Percentiles rank a stretch among this genome's conserved stretches.
Evolutionary conservation across 495 filamentous ascomycete species (phyloP).

Genomic region (Penicillium desertorum): DNA sequence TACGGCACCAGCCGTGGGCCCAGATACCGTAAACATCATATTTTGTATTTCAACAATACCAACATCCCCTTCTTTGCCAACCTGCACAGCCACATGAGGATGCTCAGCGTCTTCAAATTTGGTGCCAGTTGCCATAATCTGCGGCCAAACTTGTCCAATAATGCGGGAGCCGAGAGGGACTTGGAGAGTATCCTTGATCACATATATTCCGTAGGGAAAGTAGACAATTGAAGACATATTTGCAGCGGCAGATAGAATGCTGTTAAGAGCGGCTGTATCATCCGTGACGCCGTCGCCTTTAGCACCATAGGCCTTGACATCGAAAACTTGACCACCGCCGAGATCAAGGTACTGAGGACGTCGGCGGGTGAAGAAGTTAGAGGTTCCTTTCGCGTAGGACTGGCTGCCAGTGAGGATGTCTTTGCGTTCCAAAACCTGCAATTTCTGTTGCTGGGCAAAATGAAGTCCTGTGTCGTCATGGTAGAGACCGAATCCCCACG

Average conservation of each 20-base stretch:
- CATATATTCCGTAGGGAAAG: constrained; percentile 81
- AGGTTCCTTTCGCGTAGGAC: too few relatives aligned
- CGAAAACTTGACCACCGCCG: constrained; percentile 63
- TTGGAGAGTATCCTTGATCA: constrained; percentile 71
- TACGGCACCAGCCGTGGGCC: too few relatives aligned
- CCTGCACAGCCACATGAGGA: constrained; percentile 71
- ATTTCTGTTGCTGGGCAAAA: too few relatives aligned
- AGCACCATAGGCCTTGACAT: constrained; percentile 47
- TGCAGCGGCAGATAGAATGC: constrained; percentile 57
- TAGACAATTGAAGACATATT: constrained; percentile 55
- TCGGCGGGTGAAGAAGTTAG: constrained; percentile 26
- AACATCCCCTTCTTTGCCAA: constrained; percentile 69
- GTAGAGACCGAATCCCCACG: too few relatives aligned
- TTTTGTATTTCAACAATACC: constrained; percentile 65
- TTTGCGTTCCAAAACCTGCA: too few relatives aligned
- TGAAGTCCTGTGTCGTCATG: too few relatives aligned
- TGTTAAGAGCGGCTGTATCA: constrained; percentile 58
- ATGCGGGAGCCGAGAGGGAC: constrained; percentile 55
- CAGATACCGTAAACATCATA: too few relatives aligned
- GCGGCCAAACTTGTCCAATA: constrained; percentile 77
- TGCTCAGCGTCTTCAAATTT: constrained; percentile 61
- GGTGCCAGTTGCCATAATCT: constrained; percentile 73
- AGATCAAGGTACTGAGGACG: constrained; percentile 50
- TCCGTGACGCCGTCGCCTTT: constrained; percentile 58
- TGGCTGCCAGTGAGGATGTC: too few relatives aligned